Percentiles rank a stretch among this genome's conserved stretches.
These are phyloP conservation scores for Parachlorella kessleri DNA, from an alignment of 139 green algal species.

Conservation along the genomic window DNA sequence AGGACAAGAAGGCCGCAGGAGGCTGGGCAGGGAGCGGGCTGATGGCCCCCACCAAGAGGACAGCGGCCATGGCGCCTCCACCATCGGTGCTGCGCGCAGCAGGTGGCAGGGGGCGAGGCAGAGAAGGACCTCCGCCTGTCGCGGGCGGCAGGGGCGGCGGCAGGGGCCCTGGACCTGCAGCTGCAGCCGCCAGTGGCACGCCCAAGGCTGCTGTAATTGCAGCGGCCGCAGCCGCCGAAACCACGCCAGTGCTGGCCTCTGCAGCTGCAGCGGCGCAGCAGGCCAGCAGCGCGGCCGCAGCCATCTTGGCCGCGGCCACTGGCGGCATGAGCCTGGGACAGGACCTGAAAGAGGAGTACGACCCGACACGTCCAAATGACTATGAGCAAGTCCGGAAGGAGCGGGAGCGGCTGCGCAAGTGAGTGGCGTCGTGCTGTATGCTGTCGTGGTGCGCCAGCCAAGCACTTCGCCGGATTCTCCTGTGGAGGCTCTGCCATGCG, in stretches of 20 bases:
- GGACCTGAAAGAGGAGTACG: conserved; percentile 80
- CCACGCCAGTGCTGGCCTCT: neutral
- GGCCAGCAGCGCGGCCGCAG: neutral
- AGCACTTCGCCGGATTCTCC: too few species aligned
- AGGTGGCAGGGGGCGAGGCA: conserved; percentile 19
- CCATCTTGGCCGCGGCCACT: neutral
- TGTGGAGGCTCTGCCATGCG: too few species aligned
- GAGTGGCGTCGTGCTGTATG: neutral
- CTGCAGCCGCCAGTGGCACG: conserved; percentile 16
- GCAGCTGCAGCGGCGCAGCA: neutral
- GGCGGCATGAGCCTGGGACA: conserved; percentile 22
- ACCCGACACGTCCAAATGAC: conserved; percentile 89
- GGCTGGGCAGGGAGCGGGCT: conserved; percentile 13
- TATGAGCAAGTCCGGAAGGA: conserved; percentile 75
- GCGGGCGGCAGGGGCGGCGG: conserved; percentile 11
- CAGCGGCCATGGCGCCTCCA: conserved; percentile 5
- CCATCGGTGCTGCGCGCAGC: conserved; percentile 31
- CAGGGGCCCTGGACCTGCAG: conserved; percentile 3
- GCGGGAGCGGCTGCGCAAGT: conserved; percentile 30
- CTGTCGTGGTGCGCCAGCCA: too few species aligned
- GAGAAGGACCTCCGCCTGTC: conserved; percentile 3
- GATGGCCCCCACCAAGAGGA: conserved; percentile 12
- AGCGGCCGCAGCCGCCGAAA: neutral
- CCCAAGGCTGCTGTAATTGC: neutral
- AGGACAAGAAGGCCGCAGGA: conserved; percentile 16